These are phyloP conservation scores for Boletales sp. DNA, from an alignment of 768 basidiomycete genomes.

Conservation along the genomic window DNA sequence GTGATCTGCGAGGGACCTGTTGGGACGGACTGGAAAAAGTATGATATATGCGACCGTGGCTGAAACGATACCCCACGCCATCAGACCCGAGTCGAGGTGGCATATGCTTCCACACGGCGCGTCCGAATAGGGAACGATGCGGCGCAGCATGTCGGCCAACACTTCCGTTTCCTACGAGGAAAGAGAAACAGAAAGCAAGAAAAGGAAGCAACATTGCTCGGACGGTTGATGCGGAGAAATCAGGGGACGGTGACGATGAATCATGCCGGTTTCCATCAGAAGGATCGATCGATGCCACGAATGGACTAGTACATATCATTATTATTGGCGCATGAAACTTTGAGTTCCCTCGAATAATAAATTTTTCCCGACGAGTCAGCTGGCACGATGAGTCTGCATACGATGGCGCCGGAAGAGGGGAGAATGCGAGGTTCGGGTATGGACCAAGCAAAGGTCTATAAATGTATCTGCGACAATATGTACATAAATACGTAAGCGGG, in stretches of 20 bases:
- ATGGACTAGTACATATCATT: constrained; percentile 12
- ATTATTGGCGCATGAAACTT: too few species aligned
- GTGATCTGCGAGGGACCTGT: too few species aligned
- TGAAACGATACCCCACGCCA: constrained; percentile 3
- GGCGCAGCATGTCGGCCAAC: background rate
- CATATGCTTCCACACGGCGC: background rate
- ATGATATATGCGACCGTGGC: background rate
- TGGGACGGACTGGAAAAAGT: too few species aligned
- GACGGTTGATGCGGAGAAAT: background rate
- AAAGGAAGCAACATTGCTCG: constrained; percentile 2
- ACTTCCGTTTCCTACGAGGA: constrained; percentile 5
- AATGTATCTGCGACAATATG: background rate
- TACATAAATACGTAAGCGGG: constrained; percentile 22
- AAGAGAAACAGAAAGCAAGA: background rate
- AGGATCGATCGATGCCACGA: constrained; percentile 25
- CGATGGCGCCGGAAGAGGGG: constrained; percentile 12
- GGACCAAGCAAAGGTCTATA: background rate
- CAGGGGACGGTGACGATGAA: constrained; percentile 10
- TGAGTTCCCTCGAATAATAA: constrained; percentile 1
- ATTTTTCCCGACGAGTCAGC: constrained; percentile 8
- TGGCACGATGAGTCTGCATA: background rate
- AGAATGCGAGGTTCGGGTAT: constrained; percentile 11
- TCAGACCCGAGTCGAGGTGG: background rate
- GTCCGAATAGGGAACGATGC: background rate
- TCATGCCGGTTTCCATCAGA: constrained; percentile 29